Evolutionary conservation across 2,329 filamentous ascomycete species (phyloP).

Genomic region (Seiridium cupressi): DNA sequence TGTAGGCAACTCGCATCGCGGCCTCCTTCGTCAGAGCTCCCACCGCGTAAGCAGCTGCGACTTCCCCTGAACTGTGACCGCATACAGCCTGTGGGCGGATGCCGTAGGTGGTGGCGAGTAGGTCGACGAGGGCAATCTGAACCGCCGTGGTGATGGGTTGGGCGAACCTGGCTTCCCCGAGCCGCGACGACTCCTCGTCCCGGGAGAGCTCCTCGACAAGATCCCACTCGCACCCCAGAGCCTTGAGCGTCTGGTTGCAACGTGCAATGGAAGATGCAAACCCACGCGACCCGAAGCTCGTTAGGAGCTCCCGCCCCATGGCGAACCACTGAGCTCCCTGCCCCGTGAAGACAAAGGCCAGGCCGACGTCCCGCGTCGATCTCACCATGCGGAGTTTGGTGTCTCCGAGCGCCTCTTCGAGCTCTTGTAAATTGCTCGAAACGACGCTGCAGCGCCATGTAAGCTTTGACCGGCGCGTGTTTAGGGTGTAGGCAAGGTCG

Average conservation of each 20-base stretch:
- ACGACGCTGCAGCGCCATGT: conserved; percentile 5
- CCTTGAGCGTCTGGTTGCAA: conserved; percentile 13
- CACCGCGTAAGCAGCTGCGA: conserved; percentile 22
- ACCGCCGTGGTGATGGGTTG: conserved; percentile 38
- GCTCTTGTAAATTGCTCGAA: conserved; percentile 12
- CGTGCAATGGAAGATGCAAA: conserved; percentile 8
- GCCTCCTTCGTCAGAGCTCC: conserved; percentile 22
- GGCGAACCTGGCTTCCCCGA: conserved; percentile 23
- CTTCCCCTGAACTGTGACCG: conserved; percentile 22
- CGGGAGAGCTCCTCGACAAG: conserved; percentile 18
- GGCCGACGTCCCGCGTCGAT: background rate
- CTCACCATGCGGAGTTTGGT: conserved; percentile 13
- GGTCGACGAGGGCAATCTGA: conserved; percentile 36
- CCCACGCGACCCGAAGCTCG: conserved; percentile 13
- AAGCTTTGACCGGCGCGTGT: conserved; percentile 14
- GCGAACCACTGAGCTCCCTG: conserved; percentile 27
- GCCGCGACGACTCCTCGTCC: conserved; percentile 14
- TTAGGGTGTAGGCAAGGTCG: conserved; percentile 17
- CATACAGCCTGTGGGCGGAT: conserved; percentile 25
- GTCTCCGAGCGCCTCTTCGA: conserved; percentile 18
- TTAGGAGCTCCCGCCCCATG: conserved; percentile 19
- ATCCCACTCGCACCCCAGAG: conserved; percentile 18
- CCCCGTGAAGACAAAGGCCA: conserved; percentile 23
- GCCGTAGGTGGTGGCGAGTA: conserved; percentile 26
- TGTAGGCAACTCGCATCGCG: conserved; percentile 23